Evolutionary conservation across 2,329 filamentous ascomycete genomes (phyloP).

Genomic region (Amauroascus niger): DNA sequence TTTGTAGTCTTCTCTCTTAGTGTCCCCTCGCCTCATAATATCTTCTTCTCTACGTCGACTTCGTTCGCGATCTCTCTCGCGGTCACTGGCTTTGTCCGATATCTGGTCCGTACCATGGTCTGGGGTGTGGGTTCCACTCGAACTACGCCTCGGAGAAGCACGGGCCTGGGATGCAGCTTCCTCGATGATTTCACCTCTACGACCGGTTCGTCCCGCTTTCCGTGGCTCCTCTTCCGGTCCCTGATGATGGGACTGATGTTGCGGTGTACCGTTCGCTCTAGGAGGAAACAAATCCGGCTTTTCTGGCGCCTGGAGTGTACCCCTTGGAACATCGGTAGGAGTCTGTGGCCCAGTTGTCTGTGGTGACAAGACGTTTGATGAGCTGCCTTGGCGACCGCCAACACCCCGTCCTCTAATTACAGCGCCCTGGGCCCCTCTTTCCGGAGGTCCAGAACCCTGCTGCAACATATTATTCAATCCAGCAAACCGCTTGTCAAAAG

Average conservation of each 20-base stretch:
- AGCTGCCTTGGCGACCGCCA: conserved; percentile 27
- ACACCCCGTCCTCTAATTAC: conserved; percentile 33
- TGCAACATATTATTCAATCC: conserved; percentile 41
- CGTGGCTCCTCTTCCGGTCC: conserved; percentile 25
- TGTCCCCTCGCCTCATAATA: conserved; percentile 20
- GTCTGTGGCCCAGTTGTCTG: conserved; percentile 28
- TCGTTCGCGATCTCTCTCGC: conserved; percentile 24
- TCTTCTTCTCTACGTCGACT: conserved; percentile 26
- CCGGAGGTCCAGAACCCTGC: conserved; percentile 30
- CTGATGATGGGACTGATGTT: conserved; percentile 16
- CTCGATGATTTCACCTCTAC: conserved; percentile 29
- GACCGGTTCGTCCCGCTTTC: conserved; percentile 22
- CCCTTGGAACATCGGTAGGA: conserved; percentile 24
- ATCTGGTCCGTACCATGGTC: conserved; percentile 22
- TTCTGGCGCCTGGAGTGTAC: conserved; percentile 18
- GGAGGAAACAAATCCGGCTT: conserved; percentile 29
- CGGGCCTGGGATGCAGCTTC: conserved; percentile 28
- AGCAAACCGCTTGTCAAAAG: conserved; percentile 40
- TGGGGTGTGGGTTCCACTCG: conserved; percentile 19
- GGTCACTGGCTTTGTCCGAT: conserved; percentile 19
- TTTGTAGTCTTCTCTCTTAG: conserved; percentile 31
- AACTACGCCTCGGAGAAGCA: conserved; percentile 26
- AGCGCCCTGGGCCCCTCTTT: conserved; percentile 28
- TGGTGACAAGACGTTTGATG: conserved; percentile 26
- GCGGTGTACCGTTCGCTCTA: conserved; percentile 20